phyloP scores from a whole-genome alignment of 768 basidiomycete species.

The Lepiota venenata region DNA sequence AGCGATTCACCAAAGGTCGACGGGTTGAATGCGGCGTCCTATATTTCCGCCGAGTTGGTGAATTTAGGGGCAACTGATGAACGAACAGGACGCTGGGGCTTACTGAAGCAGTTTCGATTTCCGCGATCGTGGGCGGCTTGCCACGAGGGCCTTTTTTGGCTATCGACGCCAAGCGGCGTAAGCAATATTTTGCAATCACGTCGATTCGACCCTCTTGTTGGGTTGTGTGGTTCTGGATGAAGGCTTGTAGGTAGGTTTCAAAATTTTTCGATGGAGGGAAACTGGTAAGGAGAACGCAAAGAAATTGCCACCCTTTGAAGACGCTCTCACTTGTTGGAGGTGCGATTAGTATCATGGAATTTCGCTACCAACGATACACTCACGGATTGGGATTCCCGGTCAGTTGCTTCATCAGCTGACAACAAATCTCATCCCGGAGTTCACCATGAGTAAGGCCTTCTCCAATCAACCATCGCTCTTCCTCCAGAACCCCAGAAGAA shows the following conservation, averaged over 20 bases:
- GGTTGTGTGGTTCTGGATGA: slow-evolving; percentile 66
- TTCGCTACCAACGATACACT: slow-evolving; percentile 25
- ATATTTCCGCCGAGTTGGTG: not conserved
- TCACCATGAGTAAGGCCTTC: slow-evolving; percentile 81
- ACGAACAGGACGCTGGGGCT: slow-evolving; percentile 19
- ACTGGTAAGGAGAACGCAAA: slow-evolving; percentile 87
- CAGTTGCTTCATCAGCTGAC: slow-evolving; percentile 90
- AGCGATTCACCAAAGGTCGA: slow-evolving; percentile 92
- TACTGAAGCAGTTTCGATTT: slow-evolving; percentile 91
- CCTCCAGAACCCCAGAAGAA: slow-evolving; percentile 57
- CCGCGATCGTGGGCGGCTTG: slow-evolving; percentile 73
- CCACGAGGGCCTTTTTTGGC: slow-evolving; percentile 85
- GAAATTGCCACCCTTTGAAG: slow-evolving; percentile 91
- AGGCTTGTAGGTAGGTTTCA: slow-evolving; percentile 78
- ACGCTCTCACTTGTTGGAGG: slow-evolving; percentile 63
- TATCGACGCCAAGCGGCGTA: slow-evolving; percentile 72
- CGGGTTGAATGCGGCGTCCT: slow-evolving; percentile 94
- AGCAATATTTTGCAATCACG: slow-evolving; percentile 87
- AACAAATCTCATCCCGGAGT: slow-evolving; percentile 90
- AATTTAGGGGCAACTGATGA: not conserved
- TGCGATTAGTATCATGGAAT: slow-evolving; percentile 1
- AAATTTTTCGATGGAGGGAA: slow-evolving; percentile 95
- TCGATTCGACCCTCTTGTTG: slow-evolving; percentile 77
- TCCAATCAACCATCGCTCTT: slow-evolving; percentile 82
- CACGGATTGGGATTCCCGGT: slow-evolving; percentile 78